These are phyloP conservation scores for Paraleonurus japonicus DNA, from an alignment of 257 asterid species.

Conservation along the genomic window DNA sequence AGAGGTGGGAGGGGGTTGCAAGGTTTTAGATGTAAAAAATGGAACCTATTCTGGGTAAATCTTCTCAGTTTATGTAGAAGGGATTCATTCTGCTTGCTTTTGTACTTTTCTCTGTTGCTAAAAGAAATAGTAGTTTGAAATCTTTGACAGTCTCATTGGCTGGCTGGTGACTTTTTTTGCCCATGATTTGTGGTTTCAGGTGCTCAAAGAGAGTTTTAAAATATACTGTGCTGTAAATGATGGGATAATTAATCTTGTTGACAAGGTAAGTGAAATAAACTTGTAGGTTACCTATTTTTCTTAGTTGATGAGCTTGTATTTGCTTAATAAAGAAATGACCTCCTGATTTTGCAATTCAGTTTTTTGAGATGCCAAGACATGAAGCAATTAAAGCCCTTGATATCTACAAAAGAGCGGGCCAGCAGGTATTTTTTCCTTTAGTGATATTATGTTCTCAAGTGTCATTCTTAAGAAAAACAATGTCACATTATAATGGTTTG, in stretches of 20 bases:
- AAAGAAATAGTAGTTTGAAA: background rate
- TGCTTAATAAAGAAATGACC: slow-evolving; percentile 9
- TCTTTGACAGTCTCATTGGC: background rate
- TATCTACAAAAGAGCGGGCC: slow-evolving; percentile 96
- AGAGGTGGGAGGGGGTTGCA: background rate
- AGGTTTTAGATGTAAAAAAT: background rate
- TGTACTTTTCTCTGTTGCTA: background rate
- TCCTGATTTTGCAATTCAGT: slow-evolving; percentile 51
- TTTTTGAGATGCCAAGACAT: slow-evolving; percentile 99
- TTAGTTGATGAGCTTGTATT: slow-evolving; percentile 6
- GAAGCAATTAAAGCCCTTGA: slow-evolving; percentile 96
- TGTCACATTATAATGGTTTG: slow-evolving; percentile 14
- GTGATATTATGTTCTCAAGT: slow-evolving; percentile 8
- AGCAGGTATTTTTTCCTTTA: slow-evolving; percentile 58
- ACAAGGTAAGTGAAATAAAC: slow-evolving; percentile 63
- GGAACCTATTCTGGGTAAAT: background rate
- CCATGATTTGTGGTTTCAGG: slow-evolving; percentile 51
- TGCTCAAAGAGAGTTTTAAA: slow-evolving; percentile 97
- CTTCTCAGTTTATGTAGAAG: background rate
- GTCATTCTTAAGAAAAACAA: slow-evolving; percentile 3
- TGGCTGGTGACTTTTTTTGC: background rate
- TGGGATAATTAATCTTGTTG: slow-evolving; percentile 96
- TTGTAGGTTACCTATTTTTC: background rate
- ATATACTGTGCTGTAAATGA: slow-evolving; percentile 93
- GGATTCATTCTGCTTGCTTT: background rate